phyloP scores from a whole-genome alignment of 108 stramenopile genomes.

The Hondaea fermentalgiana region DNA sequence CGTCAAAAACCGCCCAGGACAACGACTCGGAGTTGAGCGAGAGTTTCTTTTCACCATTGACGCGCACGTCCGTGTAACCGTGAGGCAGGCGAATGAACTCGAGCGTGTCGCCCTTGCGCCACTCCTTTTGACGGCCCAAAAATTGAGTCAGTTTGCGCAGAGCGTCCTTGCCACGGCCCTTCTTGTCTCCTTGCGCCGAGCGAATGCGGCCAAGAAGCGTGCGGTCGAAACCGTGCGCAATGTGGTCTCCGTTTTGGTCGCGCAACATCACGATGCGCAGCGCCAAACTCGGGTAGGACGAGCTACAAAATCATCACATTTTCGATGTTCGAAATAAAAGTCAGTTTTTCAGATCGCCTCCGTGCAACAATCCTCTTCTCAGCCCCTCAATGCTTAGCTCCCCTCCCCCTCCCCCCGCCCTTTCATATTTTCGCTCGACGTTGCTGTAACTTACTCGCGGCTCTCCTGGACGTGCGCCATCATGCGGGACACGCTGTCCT shows the following conservation, averaged over 20 bases:
- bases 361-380: too few relatives aligned
- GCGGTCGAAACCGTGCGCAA: not conserved
- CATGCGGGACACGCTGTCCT: not conserved
- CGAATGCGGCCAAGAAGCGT: not conserved
- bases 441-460: not conserved
- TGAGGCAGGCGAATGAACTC: not conserved
- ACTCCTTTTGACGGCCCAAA: not conserved
- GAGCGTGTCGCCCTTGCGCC: not conserved
- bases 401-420: not conserved
- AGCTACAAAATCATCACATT: too few relatives aligned
- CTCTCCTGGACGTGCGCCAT: not conserved
- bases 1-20: not conserved
- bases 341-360: too few relatives aligned
- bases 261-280: slow-evolving; percentile 4
- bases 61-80: not conserved
- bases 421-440: too few relatives aligned
- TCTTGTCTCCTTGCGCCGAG: not conserved
- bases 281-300: not conserved
- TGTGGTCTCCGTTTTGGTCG: not conserved
- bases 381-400: too few relatives aligned
- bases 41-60: not conserved
- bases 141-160: not conserved
- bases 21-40: not conserved
- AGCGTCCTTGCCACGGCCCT: not conserved
- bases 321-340: too few relatives aligned